Base-by-base conservation (phyloP, 2,329 filamentous ascomycete species). In the Davidsoniella neocaledoniae region DNA sequence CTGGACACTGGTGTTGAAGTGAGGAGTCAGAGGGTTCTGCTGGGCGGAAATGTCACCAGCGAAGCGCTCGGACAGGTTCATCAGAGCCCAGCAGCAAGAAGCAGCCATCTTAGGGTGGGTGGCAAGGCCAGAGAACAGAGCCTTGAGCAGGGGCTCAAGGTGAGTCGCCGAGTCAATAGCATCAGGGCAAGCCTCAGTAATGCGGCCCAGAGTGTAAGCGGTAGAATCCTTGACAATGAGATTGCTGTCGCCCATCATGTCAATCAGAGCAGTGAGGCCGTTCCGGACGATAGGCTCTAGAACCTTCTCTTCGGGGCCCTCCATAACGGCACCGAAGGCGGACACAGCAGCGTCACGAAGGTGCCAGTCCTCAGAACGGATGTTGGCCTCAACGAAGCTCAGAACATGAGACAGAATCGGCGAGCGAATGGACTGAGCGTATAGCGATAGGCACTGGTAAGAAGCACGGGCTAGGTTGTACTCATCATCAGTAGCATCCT, bases 51-150 rank as follows among this genome's bases (percentile, higher is more conserved):
- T 74, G 50, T 95, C 88, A 52, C 87, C 86, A 26, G 87, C 85
- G 63, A 96, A 98, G 54, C 88, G 83, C 63, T 98, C 91, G 9
- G 91, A 90, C 62, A 98, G 70, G 68, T 96, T 98, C 86, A 98
- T 96, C 57, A 98, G 70, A 29, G 91, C 88, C 91, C 93, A 95
- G 70, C 91, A 98, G 78, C 91, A 96, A 26, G 91, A 98, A 50
- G 86, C 81, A 29, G 90, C 91, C 81, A 98, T 98, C 76, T 94
- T 95, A 53, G 87, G 83, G 63, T 83, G 91, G 68, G 84, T 90
- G 53, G 86, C 79, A 53, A 98, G 74, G 46, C 90, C 91, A 57
- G 81, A 79, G 70, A 98, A 98, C 8, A 98, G 76, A 39, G 88
- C 84, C 51, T 79, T 77, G 60, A 98, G 90, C 55, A 98, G 72